Evolutionary conservation across 352 stramenopile genomes (phyloP).

Genomic region (Globisporangium solare): DNA sequence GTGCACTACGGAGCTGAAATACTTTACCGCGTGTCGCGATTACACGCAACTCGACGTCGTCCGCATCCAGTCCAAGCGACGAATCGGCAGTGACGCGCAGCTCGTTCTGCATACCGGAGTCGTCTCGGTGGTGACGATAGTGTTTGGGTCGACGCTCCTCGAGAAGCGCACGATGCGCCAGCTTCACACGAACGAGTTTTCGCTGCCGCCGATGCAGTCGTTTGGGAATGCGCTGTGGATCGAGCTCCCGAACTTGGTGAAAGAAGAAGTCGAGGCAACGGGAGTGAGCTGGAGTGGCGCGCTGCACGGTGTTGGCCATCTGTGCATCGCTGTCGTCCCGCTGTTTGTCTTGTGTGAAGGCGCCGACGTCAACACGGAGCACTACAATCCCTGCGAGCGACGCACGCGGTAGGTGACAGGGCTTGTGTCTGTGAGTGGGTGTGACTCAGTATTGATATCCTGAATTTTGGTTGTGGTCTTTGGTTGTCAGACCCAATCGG

Average conservation of each 20-base stretch:
- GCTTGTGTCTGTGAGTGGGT: too few relatives aligned
- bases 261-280: conserved; percentile 29
- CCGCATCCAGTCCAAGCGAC: conserved; percentile 35
- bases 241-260: conserved; percentile 75
- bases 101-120: conserved; percentile 53
- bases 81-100: conserved; percentile 1
- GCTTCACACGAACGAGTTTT: conserved; percentile 89
- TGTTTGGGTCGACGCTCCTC: conserved; percentile 83
- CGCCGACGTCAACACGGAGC: conserved; percentile 80
- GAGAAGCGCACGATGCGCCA: conserved; percentile 74
- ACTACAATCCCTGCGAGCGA: conserved; percentile 72
- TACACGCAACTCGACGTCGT: conserved; percentile 86
- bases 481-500: conserved; percentile 53
- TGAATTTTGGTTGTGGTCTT: not conserved
- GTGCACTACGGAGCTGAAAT: conserved; percentile 61
- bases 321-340: conserved; percentile 89
- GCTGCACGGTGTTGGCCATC: conserved; percentile 86
- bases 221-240: conserved; percentile 95
- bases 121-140: conserved; percentile 71
- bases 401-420: conserved; percentile 50
- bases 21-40: conserved; percentile 87
- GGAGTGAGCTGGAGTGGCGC: conserved; percentile 40
- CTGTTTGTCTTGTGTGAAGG: conserved; percentile 91
- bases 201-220: conserved; percentile 93
- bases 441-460: not conserved